phyloP scores from a whole-genome alignment of 2,329 filamentous ascomycete species.

The Grosmannia huntii region DNA sequence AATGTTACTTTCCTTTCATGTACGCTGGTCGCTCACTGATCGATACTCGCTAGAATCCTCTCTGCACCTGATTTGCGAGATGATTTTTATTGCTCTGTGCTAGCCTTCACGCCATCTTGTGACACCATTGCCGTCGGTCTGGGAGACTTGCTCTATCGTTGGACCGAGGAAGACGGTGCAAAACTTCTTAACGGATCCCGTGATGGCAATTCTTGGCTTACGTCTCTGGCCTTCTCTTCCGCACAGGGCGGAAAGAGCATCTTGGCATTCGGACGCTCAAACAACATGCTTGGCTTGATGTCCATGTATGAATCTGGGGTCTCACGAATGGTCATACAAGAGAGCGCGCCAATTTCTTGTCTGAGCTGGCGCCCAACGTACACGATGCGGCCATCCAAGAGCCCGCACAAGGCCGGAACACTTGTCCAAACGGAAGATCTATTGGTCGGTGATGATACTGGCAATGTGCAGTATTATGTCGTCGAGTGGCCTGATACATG shows the following conservation, averaged over 20 bases:
- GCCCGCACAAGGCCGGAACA: slow-evolving; percentile 30
- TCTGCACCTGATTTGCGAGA: slow-evolving; percentile 83
- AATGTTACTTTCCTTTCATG: background rate
- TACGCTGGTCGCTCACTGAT: slow-evolving; percentile 17
- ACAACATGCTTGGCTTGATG: slow-evolving; percentile 65
- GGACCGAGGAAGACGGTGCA: slow-evolving; percentile 67
- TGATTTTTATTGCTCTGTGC: slow-evolving; percentile 87
- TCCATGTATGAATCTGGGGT: slow-evolving; percentile 48
- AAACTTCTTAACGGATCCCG: slow-evolving; percentile 34
- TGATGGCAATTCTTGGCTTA: slow-evolving; percentile 49
- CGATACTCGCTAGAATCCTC: slow-evolving; percentile 68
- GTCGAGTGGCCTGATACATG: slow-evolving; percentile 68
- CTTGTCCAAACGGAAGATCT: slow-evolving; percentile 66
- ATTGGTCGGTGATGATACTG: slow-evolving; percentile 71
- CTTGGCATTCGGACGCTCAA: slow-evolving; percentile 70
- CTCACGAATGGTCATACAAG: slow-evolving; percentile 47
- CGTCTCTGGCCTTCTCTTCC: slow-evolving; percentile 85
- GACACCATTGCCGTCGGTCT: slow-evolving; percentile 76
- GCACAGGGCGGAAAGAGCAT: slow-evolving; percentile 61
- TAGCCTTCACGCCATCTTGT: slow-evolving; percentile 69
- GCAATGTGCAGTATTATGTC: slow-evolving; percentile 76
- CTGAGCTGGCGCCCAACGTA: slow-evolving; percentile 64
- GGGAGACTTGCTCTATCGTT: slow-evolving; percentile 68
- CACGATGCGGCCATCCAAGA: slow-evolving; percentile 38
- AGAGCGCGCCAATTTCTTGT: slow-evolving; percentile 62